phyloP scores from a whole-genome alignment of 352 stramenopile genomes.

The Phytophthora sojae region DNA sequence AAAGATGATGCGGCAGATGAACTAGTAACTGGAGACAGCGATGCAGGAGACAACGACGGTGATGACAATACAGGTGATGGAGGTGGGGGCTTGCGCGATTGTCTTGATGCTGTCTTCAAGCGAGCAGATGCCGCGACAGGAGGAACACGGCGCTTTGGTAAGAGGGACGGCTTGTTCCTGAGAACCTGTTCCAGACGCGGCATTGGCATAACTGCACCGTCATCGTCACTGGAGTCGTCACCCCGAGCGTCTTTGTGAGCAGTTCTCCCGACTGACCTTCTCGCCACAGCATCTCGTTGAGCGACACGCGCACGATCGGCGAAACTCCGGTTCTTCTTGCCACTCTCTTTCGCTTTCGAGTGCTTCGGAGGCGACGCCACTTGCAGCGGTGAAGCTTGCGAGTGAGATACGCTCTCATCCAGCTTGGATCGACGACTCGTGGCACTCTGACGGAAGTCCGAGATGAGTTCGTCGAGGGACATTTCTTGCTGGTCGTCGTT shows the following conservation, averaged over 20 bases:
- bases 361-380: conserved; percentile 20
- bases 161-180: conserved; percentile 50
- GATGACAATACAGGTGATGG: conserved; percentile 21
- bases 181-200: conserved; percentile 55
- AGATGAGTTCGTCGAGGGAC: conserved; percentile 63
- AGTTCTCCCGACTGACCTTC: background rate
- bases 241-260: background rate
- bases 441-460: conserved; percentile 51
- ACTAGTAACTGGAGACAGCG: conserved; percentile 33
- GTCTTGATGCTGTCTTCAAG: background rate
- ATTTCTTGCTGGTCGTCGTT: conserved; percentile 21
- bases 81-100: conserved; percentile 2
- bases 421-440: conserved; percentile 16
- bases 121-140: conserved; percentile 8
- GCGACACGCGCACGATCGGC: background rate
- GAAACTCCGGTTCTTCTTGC: conserved; percentile 13
- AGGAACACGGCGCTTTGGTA: conserved; percentile 19
- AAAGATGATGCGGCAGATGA: conserved; percentile 29
- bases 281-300: conserved; percentile 6
- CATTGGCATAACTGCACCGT: conserved; percentile 47
- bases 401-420: background rate
- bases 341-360: conserved; percentile 16
- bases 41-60: conserved; percentile 21
- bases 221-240: conserved; percentile 21
- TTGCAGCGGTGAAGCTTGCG: conserved; percentile 6